Evolutionary conservation across 2,329 filamentous ascomycete genomes (phyloP).

Genomic region (Fusarium agapanthi): DNA sequence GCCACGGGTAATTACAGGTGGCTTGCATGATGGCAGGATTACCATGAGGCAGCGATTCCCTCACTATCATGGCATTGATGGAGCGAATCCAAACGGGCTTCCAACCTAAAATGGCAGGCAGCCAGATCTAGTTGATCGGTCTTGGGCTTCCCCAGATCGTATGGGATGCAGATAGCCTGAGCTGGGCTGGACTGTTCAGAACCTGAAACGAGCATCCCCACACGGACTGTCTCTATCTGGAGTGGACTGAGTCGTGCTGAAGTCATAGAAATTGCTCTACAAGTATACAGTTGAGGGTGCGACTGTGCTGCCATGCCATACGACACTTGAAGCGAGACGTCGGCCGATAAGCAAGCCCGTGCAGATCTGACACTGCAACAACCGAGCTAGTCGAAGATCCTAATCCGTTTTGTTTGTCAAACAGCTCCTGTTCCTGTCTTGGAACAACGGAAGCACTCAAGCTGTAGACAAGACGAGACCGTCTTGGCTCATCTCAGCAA

Average conservation of each 20-base stretch:
- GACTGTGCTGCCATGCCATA: slow-evolving; percentile 10
- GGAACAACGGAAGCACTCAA: slow-evolving; percentile 8
- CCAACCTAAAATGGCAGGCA: background rate
- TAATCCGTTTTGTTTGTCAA: slow-evolving; percentile 22
- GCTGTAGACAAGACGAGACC: slow-evolving; percentile 3
- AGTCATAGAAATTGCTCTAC: slow-evolving; percentile 8
- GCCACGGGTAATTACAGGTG: slow-evolving; percentile 20
- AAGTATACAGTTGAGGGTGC: slow-evolving; percentile 1
- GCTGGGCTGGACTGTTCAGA: slow-evolving; percentile 3
- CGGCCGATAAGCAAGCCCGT: slow-evolving; percentile 7
- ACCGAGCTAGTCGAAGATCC: slow-evolving; percentile 1
- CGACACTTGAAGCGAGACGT: slow-evolving; percentile 24
- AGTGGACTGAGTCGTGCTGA: background rate
- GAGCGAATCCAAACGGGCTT: slow-evolving; percentile 20
- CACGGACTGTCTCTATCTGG: background rate
- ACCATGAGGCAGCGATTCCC: slow-evolving; percentile 22
- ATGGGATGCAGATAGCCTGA: slow-evolving; percentile 11
- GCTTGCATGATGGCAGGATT: slow-evolving; percentile 23
- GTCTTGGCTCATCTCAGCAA: slow-evolving; percentile 11
- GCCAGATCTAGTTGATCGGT: slow-evolving; percentile 28
- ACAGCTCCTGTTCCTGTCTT: slow-evolving; percentile 12
- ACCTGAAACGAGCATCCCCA: slow-evolving; percentile 17
- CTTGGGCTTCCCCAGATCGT: slow-evolving; percentile 27
- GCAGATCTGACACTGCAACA: background rate
- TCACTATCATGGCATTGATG: slow-evolving; percentile 3